Base-by-base conservation (phyloP, 2,329 filamentous ascomycete species). In the Colletotrichum sp. region DNA sequence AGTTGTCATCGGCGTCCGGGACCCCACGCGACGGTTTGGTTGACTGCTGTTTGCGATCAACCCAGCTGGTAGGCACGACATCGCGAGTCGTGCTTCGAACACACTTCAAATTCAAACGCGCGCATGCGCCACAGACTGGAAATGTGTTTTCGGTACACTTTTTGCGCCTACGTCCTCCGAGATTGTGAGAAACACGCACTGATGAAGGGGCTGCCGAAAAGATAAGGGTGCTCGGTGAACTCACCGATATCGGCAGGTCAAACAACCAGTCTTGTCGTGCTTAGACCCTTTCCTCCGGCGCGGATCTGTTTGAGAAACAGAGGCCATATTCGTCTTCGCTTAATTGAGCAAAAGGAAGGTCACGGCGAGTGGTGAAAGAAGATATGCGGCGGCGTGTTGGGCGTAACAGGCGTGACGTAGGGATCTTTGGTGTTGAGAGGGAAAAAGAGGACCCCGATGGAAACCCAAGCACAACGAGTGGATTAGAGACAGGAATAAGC, bases 221-320 rank as follows among this genome's bases (percentile, higher is more conserved):
- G 64, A 24, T 5, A 5, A 67, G 49, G 36, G 26, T 36, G 64
- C 64, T 30, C 18, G 64, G 18, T 52, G 64, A 55, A 44, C 76
- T 62, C 69, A 78, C 77, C 77, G 69, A 68, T 78, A 77, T 66
- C 77, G 77, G 69, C 77, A 78, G 8, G 77, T 78, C 34, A 78
- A 30, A 28, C 77, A 78, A 9, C 77, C 77, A 9, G 72, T 77
- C 60, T 72, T 77, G 32, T 78, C 77, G 34, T 78, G 77, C 32
- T 78, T 76, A 26, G 76, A 78, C 34, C 76, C 73, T 26, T 78
- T 78, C 8, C 74, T 49, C n/a, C 74, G 74, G 32, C 74, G 70
- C 6, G 70, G 69, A 26, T 73, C 70, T 4, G 57, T 60, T 28
- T 69, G 74, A 12, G 39, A 8, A 34, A 21, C 24, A 18, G 69